A percentile compares a stretch with the other conserved stretches of the same genome.
Evolutionary conservation across 2,329 filamentous ascomycete species (phyloP).

Genomic region (Aspergillus sp.): DNA sequence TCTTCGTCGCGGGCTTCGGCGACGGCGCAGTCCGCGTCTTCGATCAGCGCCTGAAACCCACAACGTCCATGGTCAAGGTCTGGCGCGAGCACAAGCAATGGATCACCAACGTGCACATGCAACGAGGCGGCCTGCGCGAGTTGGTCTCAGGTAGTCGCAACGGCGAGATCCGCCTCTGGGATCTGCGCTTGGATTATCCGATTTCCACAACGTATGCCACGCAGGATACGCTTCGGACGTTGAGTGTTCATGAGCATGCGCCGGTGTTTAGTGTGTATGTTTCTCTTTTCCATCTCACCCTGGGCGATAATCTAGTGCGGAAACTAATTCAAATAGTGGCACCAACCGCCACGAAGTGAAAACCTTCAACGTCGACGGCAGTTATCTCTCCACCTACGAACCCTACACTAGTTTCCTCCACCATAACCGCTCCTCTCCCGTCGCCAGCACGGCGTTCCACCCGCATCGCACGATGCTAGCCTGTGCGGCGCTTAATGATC

Average conservation of each 20-base stretch:
- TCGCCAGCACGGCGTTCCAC: constrained; percentile 87
- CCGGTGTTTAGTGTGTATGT: constrained; percentile 90
- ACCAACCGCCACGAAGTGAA: constrained; percentile 83
- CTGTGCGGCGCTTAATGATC: constrained; percentile 75
- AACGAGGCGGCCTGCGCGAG: constrained; percentile 87
- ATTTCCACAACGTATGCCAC: constrained; percentile 67
- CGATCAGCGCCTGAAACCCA: constrained; percentile 73
- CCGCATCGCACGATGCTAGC: constrained; percentile 88
- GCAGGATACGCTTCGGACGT: constrained; percentile 67
- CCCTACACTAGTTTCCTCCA: constrained; percentile 84
- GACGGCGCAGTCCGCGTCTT: constrained; percentile 93
- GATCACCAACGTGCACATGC: constrained; percentile 95
- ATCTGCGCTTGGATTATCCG: constrained; percentile 77
- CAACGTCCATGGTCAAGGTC: constrained; percentile 87
- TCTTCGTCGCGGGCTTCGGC: constrained; percentile 93
- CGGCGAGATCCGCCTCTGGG: constrained; percentile 92
- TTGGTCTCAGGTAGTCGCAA: constrained; percentile 84
- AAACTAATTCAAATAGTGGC: constrained; percentile 50
- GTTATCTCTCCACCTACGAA: constrained; percentile 71
- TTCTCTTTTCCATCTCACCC: neutral
- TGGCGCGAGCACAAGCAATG: constrained; percentile 96
- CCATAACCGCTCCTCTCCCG: constrained; percentile 69
- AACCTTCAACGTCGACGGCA: constrained; percentile 81
- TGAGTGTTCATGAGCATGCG: constrained; percentile 91
- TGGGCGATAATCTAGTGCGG: constrained; percentile 2